Evolutionary conservation across 441 rosid genomes (phyloP).

Genomic region (Croton setiger): DNA sequence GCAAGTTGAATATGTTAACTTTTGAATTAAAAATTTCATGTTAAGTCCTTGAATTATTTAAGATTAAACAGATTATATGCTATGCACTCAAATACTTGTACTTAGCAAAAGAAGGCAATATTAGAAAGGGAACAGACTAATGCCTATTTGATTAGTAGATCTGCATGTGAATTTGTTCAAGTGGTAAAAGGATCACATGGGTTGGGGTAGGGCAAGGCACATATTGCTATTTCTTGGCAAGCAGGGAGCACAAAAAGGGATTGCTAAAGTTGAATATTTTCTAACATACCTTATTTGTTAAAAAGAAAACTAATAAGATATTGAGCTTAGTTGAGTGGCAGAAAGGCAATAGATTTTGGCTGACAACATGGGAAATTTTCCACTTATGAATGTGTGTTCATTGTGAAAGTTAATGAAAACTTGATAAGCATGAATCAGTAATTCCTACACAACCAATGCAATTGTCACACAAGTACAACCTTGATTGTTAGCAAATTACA

Average conservation of each 20-base stretch:
- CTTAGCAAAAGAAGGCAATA: too few relatives aligned
- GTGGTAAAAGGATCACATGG: neutral
- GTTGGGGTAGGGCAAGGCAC: neutral
- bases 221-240: neutral
- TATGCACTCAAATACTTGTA: neutral
- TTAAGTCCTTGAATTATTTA: neutral
- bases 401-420: too few relatives aligned
- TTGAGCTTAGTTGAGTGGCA: neutral
- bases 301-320: neutral
- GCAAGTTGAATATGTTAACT: neutral
- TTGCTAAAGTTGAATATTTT: neutral
- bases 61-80: neutral
- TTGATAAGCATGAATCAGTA: neutral
- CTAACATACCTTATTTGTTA: neutral
- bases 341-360: neutral
- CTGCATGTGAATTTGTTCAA: too few relatives aligned
- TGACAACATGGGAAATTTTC: neutral
- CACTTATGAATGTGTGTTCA: neutral
- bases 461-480: neutral
- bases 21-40: neutral
- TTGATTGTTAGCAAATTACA: neutral
- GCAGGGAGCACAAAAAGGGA: neutral
- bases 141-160: too few relatives aligned
- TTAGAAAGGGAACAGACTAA: too few relatives aligned
- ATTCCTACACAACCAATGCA: neutral